phyloP scores from a whole-genome alignment of 2,329 filamentous ascomycete species.

The Nothomitra cinnamomea region DNA sequence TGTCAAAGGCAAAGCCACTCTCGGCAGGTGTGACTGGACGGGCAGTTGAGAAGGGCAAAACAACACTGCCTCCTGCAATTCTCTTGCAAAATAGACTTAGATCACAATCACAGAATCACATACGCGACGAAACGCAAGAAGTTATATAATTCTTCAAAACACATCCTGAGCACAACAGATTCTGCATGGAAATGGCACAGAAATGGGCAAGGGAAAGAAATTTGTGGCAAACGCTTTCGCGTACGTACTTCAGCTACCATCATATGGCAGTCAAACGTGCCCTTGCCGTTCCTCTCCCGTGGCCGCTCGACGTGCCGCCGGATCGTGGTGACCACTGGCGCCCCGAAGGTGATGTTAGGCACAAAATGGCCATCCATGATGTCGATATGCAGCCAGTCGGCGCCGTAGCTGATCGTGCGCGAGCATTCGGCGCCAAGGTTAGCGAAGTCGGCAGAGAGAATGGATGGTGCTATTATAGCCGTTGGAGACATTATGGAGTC shows the following conservation, averaged over 20 bases:
- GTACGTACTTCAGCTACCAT: conserved; percentile 87
- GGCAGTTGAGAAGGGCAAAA: too few species aligned
- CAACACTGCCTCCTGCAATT: too few species aligned
- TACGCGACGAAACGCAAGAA: too few species aligned
- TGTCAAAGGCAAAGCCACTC: too few species aligned
- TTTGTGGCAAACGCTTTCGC: neutral
- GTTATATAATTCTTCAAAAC: too few species aligned
- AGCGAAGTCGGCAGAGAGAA: conserved; percentile 91
- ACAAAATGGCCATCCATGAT: conserved; percentile 68
- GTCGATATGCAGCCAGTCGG: conserved; percentile 89
- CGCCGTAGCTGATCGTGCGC: conserved; percentile 65
- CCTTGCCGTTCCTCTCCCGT: conserved; percentile 50
- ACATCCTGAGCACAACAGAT: too few species aligned
- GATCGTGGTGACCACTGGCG: conserved; percentile 89
- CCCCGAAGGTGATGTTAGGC: conserved; percentile 93
- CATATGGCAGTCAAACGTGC: conserved; percentile 99
- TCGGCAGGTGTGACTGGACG: too few species aligned
- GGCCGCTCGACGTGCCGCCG: conserved; percentile 69
- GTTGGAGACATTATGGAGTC: conserved; percentile 55
- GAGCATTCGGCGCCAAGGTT: conserved; percentile 73
- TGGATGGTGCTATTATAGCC: conserved; percentile 95
- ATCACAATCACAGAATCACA: too few species aligned
- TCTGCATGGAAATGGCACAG: neutral
- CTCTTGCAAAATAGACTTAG: too few species aligned
- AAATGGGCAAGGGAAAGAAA: neutral